Percentiles rank a stretch among this genome's conserved stretches.
These are phyloP conservation scores for Petasospora rhodanensis DNA, from an alignment of 1,139 yeast genomes.

Conservation along the genomic window DNA sequence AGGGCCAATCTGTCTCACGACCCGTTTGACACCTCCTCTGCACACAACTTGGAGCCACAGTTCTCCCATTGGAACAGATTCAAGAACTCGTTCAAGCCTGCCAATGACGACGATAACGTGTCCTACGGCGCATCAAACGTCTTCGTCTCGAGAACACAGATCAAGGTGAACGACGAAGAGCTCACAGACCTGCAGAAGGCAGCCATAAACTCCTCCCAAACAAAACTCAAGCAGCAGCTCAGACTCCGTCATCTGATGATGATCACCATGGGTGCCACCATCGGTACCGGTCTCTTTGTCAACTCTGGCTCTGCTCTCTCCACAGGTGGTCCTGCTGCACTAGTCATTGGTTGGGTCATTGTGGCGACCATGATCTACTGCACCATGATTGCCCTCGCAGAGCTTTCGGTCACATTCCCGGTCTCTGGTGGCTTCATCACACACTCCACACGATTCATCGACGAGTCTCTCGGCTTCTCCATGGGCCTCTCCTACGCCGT, in stretches of 20 bases:
- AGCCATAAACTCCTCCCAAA: constrained; percentile 58
- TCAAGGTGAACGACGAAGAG: constrained; percentile 19
- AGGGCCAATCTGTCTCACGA: too few relatives aligned
- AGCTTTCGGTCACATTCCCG: constrained; percentile 63
- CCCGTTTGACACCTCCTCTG: background rate
- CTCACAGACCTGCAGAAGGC: constrained; percentile 55
- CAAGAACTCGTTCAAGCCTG: constrained; percentile 50
- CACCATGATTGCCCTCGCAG: constrained; percentile 68
- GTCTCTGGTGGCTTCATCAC: constrained; percentile 71
- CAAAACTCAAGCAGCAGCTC: constrained; percentile 68
- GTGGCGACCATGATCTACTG: constrained; percentile 55
- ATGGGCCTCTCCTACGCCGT: constrained; percentile 69
- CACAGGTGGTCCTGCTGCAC: constrained; percentile 66
- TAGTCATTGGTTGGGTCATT: constrained; percentile 53
- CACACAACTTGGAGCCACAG: constrained; percentile 1
- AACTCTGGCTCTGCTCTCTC: constrained; percentile 59
- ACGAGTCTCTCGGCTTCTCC: constrained; percentile 73
- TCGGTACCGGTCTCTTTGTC: constrained; percentile 64
- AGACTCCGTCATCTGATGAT: constrained; percentile 65
- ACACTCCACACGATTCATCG: constrained; percentile 61
- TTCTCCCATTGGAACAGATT: constrained; percentile 33
- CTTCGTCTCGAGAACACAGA: constrained; percentile 43
- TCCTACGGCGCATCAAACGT: constrained; percentile 48
- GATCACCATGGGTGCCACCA: constrained; percentile 86
- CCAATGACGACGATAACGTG: constrained; percentile 31